These are phyloP conservation scores for Boletus tomentosulus DNA, from an alignment of 768 basidiomycete genomes.

Conservation along the genomic window DNA sequence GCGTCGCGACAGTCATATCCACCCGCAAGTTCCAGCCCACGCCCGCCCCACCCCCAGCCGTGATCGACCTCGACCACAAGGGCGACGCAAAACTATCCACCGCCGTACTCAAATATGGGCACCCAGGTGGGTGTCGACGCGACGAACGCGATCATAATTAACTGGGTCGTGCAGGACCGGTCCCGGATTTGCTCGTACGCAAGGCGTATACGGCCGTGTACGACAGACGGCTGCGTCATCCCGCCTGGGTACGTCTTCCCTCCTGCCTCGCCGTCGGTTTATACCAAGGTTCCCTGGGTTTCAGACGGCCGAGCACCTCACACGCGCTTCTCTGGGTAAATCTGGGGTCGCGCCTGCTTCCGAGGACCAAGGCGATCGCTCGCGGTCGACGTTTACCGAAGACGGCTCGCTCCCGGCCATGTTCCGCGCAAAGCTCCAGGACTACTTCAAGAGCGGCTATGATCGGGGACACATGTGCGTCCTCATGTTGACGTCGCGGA, in stretches of 20 bases:
- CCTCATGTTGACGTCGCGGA: not conserved
- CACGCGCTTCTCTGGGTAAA: constrained; percentile 64
- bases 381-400: constrained; percentile 76
- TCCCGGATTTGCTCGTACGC: constrained; percentile 73
- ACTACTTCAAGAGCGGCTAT: constrained; percentile 92
- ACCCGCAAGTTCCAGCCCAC: constrained; percentile 24
- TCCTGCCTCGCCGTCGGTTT: not conserved
- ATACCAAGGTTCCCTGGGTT: not conserved
- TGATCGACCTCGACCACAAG: constrained; percentile 43
- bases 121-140: constrained; percentile 15
- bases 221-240: constrained; percentile 85
- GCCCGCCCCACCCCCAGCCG: constrained; percentile 24
- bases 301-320: constrained; percentile 95
- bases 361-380: constrained; percentile 51
- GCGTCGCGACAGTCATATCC: constrained; percentile 52
- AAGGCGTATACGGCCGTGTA: constrained; percentile 87
- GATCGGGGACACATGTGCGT: constrained; percentile 95
- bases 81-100: constrained; percentile 43
- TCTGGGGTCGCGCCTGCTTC: constrained; percentile 35
- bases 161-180: constrained; percentile 59
- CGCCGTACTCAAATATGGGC: constrained; percentile 48
- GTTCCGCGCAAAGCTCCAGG: constrained; percentile 81
- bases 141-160: not conserved
- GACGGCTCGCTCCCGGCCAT: constrained; percentile 69
- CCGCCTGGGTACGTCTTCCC: constrained; percentile 72